These are phyloP conservation scores for Colletotrichum sp. DNA, from an alignment of 2,329 filamentous ascomycete genomes.

Conservation along the genomic window DNA sequence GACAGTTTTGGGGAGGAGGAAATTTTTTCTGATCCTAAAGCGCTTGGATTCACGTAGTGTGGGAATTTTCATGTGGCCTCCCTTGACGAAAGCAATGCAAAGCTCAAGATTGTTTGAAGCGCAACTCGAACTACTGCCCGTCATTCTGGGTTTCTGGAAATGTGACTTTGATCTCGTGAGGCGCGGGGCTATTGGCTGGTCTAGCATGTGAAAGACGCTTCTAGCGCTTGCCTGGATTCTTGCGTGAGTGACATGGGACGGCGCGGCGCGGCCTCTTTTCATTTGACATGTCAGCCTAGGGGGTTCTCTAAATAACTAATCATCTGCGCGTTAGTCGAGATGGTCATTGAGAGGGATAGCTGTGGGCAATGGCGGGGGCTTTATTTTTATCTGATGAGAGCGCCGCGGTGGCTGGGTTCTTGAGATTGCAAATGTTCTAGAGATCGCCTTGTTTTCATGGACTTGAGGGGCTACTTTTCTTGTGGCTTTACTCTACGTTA, in stretches of 20 bases:
- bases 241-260: not conserved
- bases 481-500: not conserved
- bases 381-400: not conserved
- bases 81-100: not conserved
- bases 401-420: not conserved
- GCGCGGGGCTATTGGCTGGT: not conserved
- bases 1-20: not conserved
- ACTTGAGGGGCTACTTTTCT: fast-evolving
- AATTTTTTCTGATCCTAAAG: not conserved
- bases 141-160: not conserved
- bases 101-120: not conserved
- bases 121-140: not conserved
- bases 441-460: fast-evolving
- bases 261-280: not conserved
- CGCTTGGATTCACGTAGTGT: not conserved
- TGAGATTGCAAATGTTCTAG: not conserved
- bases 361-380: not conserved
- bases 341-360: fast-evolving
- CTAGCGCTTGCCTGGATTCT: not conserved
- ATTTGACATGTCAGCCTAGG: not conserved
- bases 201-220: not conserved
- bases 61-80: not conserved
- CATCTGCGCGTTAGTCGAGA: not conserved
- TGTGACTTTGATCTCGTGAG: not conserved
- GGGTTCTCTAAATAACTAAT: not conserved